These are phyloP conservation scores for Fusarium stilboides DNA, from an alignment of 2,329 filamentous ascomycete genomes.

Conservation along the genomic window DNA sequence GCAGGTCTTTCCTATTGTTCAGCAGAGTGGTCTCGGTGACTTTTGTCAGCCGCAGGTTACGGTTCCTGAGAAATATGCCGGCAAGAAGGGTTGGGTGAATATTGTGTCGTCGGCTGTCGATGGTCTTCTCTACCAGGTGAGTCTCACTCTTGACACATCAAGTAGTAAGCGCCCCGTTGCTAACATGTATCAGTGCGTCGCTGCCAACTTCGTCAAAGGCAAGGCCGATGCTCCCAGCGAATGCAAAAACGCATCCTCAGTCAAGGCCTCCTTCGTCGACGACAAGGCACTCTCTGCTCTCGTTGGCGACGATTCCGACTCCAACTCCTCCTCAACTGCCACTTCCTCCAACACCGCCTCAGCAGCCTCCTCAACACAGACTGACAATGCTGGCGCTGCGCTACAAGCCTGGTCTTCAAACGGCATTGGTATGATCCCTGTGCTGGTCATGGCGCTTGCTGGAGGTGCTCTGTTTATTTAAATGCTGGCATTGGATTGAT, in stretches of 20 bases:
- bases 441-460: constrained; percentile 50
- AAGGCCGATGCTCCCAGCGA: constrained; percentile 50
- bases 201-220: constrained; percentile 69
- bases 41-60: constrained; percentile 68
- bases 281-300: constrained; percentile 56
- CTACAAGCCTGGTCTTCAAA: constrained; percentile 46
- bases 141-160: constrained; percentile 15
- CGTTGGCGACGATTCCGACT: constrained; percentile 41
- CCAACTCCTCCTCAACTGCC: constrained; percentile 29
- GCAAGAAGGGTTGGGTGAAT: constrained; percentile 69
- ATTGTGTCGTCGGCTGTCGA: constrained; percentile 68
- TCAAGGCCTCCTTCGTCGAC: constrained; percentile 52
- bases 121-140: constrained; percentile 70
- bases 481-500: constrained; percentile 7
- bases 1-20: constrained; percentile 67
- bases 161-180: neutral
- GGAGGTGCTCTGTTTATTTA: constrained; percentile 53
- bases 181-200: constrained; percentile 62
- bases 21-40: constrained; percentile 68
- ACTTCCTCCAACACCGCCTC: constrained; percentile 41
- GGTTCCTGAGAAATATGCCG: constrained; percentile 65
- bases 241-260: constrained; percentile 57
- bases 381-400: constrained; percentile 46
- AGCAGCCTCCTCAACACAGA: constrained; percentile 40
- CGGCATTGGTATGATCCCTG: constrained; percentile 44